Percentiles rank a stretch among this genome's conserved stretches.
Conservation (phyloP, 768 basidiomycete species). For the Collybia mongolica region DNA sequence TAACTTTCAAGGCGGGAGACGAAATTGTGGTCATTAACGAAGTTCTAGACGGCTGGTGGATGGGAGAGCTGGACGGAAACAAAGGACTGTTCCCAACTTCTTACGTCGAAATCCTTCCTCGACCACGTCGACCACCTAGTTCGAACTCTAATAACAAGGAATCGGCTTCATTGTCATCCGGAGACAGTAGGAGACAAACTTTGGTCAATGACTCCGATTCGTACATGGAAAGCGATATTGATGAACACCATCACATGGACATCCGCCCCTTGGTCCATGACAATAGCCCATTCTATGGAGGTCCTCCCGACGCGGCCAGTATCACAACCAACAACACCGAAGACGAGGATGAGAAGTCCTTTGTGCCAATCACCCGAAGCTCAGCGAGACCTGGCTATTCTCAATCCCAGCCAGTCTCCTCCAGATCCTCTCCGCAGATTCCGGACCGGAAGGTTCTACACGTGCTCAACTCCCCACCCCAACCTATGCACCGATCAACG, state of each 20-base stretch:
- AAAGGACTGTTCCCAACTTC: slow-evolving; percentile 82
- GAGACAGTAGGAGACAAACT: not conserved
- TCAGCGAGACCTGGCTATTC: slow-evolving; percentile 10
- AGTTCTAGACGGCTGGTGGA: slow-evolving; percentile 90
- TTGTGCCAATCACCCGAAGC: slow-evolving; percentile 15
- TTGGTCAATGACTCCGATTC: slow-evolving; percentile 15
- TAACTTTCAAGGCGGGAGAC: slow-evolving; percentile 71
- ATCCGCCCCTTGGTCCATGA: slow-evolving; percentile 41
- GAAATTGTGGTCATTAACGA: slow-evolving; percentile 77
- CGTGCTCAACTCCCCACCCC: slow-evolving; percentile 9
- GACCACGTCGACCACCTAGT: slow-evolving; percentile 18
- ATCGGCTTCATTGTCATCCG: not conserved
- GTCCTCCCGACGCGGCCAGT: slow-evolving; percentile 39
- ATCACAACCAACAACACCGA: slow-evolving; percentile 40
- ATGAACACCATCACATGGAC: slow-evolving; percentile 50
- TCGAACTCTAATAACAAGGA: slow-evolving; percentile 6
- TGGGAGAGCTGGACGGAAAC: slow-evolving; percentile 70
- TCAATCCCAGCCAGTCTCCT: slow-evolving; percentile 10
- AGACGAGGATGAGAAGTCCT: slow-evolving; percentile 41
- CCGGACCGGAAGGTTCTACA: not conserved
- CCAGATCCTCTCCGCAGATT: slow-evolving; percentile 1
- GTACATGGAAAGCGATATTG: slow-evolving; percentile 32
- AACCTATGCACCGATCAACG: slow-evolving; percentile 19
- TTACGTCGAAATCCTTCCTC: slow-evolving; percentile 57
- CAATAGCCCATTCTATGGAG: slow-evolving; percentile 42